Evolutionary conservation across 305 asterid species (phyloP).

Genomic region (Euphrasia arctica): DNA sequence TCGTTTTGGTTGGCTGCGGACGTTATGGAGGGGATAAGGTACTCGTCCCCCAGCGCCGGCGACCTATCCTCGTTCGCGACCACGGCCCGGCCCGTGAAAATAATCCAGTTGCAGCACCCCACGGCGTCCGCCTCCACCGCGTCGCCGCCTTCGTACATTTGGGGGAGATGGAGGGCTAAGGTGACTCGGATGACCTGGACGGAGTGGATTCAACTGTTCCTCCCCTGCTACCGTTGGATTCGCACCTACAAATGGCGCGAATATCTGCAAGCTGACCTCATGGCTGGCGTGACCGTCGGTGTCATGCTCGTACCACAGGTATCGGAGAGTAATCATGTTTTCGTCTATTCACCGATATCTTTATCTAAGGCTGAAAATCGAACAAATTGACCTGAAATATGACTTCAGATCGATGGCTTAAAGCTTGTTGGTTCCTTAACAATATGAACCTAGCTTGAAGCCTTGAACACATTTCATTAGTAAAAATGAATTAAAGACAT

Average conservation of each 20-base stretch:
- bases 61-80: conserved; percentile 45
- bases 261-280: conserved; percentile 79
- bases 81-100: conserved; percentile 47
- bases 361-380: no score
- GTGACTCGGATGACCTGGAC: conserved; percentile 56
- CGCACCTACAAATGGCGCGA: conserved; percentile 82
- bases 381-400: no score
- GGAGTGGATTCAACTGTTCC: conserved; percentile 79
- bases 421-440: no score
- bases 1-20: conserved; percentile 12
- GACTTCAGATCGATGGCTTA: no score
- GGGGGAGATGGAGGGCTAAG: conserved; percentile 60
- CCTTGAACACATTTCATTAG: neutral
- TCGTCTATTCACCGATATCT: conserved; percentile 3
- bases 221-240: conserved; percentile 98
- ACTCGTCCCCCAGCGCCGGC: conserved; percentile 72
- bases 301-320: conserved; percentile 99
- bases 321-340: conserved; percentile 2
- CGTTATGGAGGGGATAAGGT: conserved; percentile 43
- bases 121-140: conserved; percentile 35
- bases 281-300: conserved; percentile 96
- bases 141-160: conserved; percentile 28
- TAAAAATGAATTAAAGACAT: no score
- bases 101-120: conserved; percentile 83
- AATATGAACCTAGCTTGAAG: no score